These are phyloP conservation scores for Thelephora ganbajun DNA, from an alignment of 768 basidiomycete genomes.

Conservation along the genomic window DNA sequence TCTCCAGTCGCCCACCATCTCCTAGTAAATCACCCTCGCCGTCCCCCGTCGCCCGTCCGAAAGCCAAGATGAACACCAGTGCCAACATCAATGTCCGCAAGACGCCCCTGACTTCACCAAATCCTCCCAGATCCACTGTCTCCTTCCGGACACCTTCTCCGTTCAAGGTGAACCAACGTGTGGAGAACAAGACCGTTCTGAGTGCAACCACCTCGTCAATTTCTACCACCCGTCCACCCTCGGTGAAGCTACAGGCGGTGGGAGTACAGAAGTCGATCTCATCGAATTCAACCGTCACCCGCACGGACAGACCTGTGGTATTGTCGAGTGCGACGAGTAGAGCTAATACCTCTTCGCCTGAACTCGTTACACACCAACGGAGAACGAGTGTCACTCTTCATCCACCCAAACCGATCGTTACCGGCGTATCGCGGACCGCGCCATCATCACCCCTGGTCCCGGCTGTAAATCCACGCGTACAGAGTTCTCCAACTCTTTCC, in stretches of 20 bases:
- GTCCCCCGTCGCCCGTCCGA: conserved; percentile 26
- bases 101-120: conserved; percentile 9
- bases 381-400: neutral
- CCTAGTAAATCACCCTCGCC: conserved; percentile 15
- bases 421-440: neutral
- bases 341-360: neutral
- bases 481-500: too few relatives aligned
- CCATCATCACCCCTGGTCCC: conserved; percentile 2
- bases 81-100: conserved; percentile 20
- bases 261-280: too few relatives aligned
- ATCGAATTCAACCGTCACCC: too few relatives aligned
- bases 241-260: neutral
- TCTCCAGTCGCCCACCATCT: too few relatives aligned
- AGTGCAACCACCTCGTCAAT: conserved; percentile 4
- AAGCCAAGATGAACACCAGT: conserved; percentile 48
- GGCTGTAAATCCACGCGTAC: too few relatives aligned
- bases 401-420: neutral
- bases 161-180: conserved; percentile 12
- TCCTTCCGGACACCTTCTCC: conserved; percentile 26
- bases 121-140: conserved; percentile 10
- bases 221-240: neutral
- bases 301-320: too few relatives aligned
- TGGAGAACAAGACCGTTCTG: conserved; percentile 1
- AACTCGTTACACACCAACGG: neutral
- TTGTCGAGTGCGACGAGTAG: neutral